Evolutionary conservation across 1,139 yeast genomes (phyloP).

Genomic region (Scheffersomyces quercinus): DNA sequence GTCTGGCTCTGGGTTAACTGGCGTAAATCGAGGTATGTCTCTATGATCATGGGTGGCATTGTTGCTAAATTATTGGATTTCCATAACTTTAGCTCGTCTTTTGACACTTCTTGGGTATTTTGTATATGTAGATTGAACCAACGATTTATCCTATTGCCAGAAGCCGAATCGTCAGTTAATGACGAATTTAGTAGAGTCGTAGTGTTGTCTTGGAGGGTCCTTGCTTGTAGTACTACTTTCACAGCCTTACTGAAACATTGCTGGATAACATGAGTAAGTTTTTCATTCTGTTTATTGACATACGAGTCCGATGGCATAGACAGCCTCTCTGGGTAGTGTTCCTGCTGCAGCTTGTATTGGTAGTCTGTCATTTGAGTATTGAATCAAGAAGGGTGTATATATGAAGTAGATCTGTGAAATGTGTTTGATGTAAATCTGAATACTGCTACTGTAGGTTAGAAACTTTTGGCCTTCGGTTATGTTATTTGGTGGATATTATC

Average conservation of each 20-base stretch:
- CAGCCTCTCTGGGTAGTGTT: background rate
- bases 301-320: slow-evolving; percentile 8
- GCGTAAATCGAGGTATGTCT: slow-evolving; percentile 75
- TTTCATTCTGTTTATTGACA: slow-evolving; percentile 22
- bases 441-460: no score
- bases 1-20: slow-evolving; percentile 60
- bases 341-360: slow-evolving; percentile 1
- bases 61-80: slow-evolving; percentile 39
- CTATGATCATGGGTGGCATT: slow-evolving; percentile 81
- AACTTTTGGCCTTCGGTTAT: no score
- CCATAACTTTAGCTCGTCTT: slow-evolving; percentile 68
- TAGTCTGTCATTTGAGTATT: background rate
- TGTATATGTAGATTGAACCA: slow-evolving; percentile 71
- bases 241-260: slow-evolving; percentile 74
- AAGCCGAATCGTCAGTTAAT: slow-evolving; percentile 2
- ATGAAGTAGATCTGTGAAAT: no score
- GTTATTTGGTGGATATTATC: no score
- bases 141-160: slow-evolving; percentile 37
- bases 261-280: slow-evolving; percentile 50
- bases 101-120: slow-evolving; percentile 42
- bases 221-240: slow-evolving; percentile 47
- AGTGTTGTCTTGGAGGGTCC: slow-evolving; percentile 4
- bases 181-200: slow-evolving; percentile 1
- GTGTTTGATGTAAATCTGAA: no score
- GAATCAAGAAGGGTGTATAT: no score